phyloP scores from a whole-genome alignment of 192 early-diverging fungal species.

The Lobosporangium transversale region DNA sequence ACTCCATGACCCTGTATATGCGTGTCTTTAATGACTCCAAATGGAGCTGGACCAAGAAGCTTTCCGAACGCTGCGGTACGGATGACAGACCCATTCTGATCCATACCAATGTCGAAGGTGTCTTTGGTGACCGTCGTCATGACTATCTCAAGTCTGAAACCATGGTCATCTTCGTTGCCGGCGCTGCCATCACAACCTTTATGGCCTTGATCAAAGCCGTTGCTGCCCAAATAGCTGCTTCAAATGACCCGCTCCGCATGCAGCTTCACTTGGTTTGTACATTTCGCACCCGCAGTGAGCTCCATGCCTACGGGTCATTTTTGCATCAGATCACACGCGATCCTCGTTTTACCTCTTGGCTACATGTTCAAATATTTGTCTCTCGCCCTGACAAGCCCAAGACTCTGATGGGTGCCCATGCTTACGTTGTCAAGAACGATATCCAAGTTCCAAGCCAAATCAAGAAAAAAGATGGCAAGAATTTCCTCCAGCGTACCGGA shows the following conservation, averaged over 20 bases:
- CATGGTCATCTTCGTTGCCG: conserved; percentile 40
- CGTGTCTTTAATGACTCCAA: conserved; percentile 31
- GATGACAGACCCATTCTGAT: conserved; percentile 27
- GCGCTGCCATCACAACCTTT: conserved; percentile 40
- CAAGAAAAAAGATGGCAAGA: conserved; percentile 16
- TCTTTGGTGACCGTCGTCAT: conserved; percentile 51
- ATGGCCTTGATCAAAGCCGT: conserved; percentile 42
- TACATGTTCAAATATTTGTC: conserved; percentile 42
- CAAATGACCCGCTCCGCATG: conserved; percentile 28
- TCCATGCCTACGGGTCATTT: conserved; percentile 44
- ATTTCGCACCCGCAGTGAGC: conserved; percentile 33
- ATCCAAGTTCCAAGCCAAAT: conserved; percentile 26
- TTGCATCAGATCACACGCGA: conserved; percentile 37
- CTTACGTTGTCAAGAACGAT: conserved; percentile 43
- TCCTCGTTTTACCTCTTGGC: conserved; percentile 32
- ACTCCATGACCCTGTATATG: conserved; percentile 42
- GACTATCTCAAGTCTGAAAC: conserved; percentile 48
- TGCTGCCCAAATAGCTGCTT: conserved; percentile 33
- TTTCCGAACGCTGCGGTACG: conserved; percentile 27
- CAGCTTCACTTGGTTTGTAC: conserved; percentile 39
- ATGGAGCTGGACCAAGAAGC: conserved; percentile 28
- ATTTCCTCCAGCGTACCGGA: conserved; percentile 32
- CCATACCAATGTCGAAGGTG: conserved; percentile 43
- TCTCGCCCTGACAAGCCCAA: conserved; percentile 38
- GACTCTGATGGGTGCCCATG: conserved; percentile 40